Percentiles rank a stretch among this genome's conserved stretches.
Conservation (phyloP, 805 yeast species). For the Kluyveromyces dobzhanskii region DNA sequence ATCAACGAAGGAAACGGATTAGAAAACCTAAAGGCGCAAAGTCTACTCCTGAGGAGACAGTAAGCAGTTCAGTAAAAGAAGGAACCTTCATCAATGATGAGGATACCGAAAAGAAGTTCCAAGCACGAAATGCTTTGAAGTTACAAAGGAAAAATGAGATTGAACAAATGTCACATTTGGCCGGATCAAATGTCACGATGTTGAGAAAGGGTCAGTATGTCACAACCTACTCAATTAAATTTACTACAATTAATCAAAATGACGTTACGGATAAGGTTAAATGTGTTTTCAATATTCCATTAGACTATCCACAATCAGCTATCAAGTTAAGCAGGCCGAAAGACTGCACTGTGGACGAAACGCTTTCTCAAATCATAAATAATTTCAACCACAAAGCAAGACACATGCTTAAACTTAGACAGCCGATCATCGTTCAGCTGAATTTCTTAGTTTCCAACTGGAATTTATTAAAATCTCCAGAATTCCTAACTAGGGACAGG, state of each 20-base stretch:
- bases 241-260: constrained; percentile 5
- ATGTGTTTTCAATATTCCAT: constrained; percentile 15
- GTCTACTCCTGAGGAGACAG: too few species aligned
- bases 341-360: not conserved
- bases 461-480: constrained; percentile 8
- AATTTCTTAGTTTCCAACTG: constrained; percentile 19
- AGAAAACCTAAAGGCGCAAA: too few species aligned
- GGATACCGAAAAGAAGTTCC: not conserved
- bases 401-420: constrained; percentile 7
- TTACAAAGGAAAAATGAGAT: constrained; percentile 11
- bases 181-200: constrained; percentile 13
- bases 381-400: constrained; percentile 19
- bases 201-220: constrained; percentile 16
- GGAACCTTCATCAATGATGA: not conserved
- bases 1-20: not conserved
- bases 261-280: constrained; percentile 1
- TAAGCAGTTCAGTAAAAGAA: too few species aligned
- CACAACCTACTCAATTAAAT: constrained; percentile 15
- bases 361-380: constrained; percentile 8
- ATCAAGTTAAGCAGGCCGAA: constrained; percentile 11
- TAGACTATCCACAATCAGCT: constrained; percentile 20
- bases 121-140: constrained; percentile 1
- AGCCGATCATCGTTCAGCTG: constrained; percentile 18
- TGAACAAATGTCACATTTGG: constrained; percentile 12
- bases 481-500: constrained; percentile 13